These are phyloP conservation scores for Vigna mungo DNA, from an alignment of 306 rosid genomes.

Conservation along the genomic window DNA sequence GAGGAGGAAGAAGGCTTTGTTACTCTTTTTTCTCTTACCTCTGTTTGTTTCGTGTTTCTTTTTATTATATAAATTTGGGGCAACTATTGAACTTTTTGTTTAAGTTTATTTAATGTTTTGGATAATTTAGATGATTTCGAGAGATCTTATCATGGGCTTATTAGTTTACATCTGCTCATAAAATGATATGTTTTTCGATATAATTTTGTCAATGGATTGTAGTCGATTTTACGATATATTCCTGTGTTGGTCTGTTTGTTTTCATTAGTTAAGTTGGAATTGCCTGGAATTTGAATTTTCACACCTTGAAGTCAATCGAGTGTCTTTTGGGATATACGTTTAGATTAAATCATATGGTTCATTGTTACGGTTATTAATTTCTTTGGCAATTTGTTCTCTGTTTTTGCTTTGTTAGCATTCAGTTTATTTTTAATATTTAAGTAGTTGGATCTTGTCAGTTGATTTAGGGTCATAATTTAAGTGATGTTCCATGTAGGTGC, in stretches of 20 bases:
- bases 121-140: slow-evolving; percentile 52
- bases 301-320: background rate
- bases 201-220: slow-evolving; percentile 24
- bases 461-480: background rate
- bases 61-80: slow-evolving; percentile 46
- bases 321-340: background rate
- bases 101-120: slow-evolving; percentile 38
- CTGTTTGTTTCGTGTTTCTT: slow-evolving; percentile 28
- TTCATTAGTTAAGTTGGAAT: background rate
- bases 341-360: background rate
- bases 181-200: slow-evolving; percentile 21
- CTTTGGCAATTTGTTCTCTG: background rate
- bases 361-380: background rate
- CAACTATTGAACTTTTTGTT: slow-evolving; percentile 36
- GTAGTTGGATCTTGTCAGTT: too few relatives aligned
- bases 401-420: background rate
- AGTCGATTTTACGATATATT: background rate
- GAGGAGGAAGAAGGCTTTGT: slow-evolving; percentile 42
- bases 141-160: slow-evolving; percentile 29
- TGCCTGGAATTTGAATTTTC: background rate
- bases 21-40: background rate
- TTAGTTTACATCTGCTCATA: slow-evolving; percentile 19
- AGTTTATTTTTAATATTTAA: too few relatives aligned
- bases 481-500: too few relatives aligned
- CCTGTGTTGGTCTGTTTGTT: background rate